These are phyloP conservation scores for Brassica incana DNA, from an alignment of 345 rosid genomes.

Conservation along the genomic window DNA sequence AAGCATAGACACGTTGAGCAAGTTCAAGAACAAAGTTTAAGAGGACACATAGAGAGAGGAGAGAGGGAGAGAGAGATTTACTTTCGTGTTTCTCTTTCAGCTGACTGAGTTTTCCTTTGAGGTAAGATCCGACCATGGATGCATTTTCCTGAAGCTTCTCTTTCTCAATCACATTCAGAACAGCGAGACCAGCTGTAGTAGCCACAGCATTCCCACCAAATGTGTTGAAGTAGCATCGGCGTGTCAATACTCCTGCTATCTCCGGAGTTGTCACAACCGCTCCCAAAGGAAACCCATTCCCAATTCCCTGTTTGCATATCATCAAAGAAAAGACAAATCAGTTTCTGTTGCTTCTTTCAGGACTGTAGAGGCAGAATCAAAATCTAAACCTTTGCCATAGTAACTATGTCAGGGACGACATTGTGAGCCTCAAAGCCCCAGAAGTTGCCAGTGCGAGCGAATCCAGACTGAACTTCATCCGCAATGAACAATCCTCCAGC, in stretches of 20 bases:
- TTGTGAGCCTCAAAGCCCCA: constrained; percentile 94
- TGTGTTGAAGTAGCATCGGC: constrained; percentile 83
- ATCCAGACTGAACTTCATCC: constrained; percentile 93
- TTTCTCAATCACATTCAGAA: constrained; percentile 80
- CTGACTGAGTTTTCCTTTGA: constrained; percentile 65
- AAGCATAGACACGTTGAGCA: not conserved
- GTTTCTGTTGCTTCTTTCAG: not conserved
- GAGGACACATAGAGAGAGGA: not conserved
- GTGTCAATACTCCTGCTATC: constrained; percentile 80
- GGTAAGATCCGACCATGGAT: constrained; percentile 67
- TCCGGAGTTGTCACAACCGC: constrained; percentile 98
- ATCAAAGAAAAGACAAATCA: not conserved
- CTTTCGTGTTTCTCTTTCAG: constrained; percentile 81
- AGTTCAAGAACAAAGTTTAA: not conserved
- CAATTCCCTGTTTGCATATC: constrained; percentile 67
- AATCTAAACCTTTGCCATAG: constrained; percentile 93
- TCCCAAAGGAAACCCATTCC: constrained; percentile 97
- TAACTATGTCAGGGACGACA: constrained; percentile 96
- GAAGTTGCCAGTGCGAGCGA: constrained; percentile 83
- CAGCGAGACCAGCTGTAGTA: constrained; percentile 89
- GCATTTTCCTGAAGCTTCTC: constrained; percentile 94
- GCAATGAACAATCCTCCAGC: constrained; percentile 96
- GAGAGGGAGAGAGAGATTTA: constrained; percentile 26
- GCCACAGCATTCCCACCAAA: constrained; percentile 91
- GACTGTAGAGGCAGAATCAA: constrained; percentile 16